Percentiles rank a stretch among this genome's conserved stretches.
These are phyloP conservation scores for Exobasidium cylindrosporum DNA, from an alignment of 1,284 basidiomycete species.

Conservation along the genomic window DNA sequence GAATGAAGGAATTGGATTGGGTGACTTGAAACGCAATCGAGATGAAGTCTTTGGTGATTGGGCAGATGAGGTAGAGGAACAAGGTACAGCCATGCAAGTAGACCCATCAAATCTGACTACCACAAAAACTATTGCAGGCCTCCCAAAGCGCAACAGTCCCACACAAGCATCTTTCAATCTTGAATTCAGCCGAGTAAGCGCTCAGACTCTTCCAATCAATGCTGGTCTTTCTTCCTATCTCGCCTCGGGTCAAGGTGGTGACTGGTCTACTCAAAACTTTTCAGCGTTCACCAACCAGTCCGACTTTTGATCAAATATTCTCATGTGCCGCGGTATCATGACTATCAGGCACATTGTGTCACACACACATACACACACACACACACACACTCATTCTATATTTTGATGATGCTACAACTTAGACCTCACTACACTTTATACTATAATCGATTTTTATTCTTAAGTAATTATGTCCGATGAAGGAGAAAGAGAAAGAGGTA, in stretches of 20 bases:
- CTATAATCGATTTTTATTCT: conserved; percentile 2
- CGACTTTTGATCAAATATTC: neutral
- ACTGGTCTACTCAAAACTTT: neutral
- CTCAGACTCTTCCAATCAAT: conserved; percentile 1
- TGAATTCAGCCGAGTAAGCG: neutral
- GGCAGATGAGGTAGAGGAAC: neutral
- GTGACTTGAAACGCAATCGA: neutral
- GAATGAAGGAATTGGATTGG: neutral
- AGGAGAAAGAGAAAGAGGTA: too few species aligned
- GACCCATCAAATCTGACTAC: neutral
- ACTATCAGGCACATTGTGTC: neutral
- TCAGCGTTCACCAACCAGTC: conserved; percentile 3
- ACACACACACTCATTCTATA: neutral
- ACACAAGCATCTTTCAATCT: neutral
- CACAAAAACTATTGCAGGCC: neutral
- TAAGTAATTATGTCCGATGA: too few species aligned
- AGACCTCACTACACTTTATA: neutral
- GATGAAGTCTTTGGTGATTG: conserved; percentile 1
- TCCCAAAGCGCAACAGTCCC: neutral
- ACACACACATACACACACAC: neutral
- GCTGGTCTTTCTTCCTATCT: conserved; percentile 1
- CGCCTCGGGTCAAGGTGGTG: neutral
- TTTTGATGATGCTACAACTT: neutral
- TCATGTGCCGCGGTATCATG: neutral
- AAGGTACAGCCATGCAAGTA: neutral